A percentile compares a stretch with the other conserved stretches of the same genome.
phyloP scores from a whole-genome alignment of 495 filamentous ascomycete species.

The Neurospora sp. region DNA sequence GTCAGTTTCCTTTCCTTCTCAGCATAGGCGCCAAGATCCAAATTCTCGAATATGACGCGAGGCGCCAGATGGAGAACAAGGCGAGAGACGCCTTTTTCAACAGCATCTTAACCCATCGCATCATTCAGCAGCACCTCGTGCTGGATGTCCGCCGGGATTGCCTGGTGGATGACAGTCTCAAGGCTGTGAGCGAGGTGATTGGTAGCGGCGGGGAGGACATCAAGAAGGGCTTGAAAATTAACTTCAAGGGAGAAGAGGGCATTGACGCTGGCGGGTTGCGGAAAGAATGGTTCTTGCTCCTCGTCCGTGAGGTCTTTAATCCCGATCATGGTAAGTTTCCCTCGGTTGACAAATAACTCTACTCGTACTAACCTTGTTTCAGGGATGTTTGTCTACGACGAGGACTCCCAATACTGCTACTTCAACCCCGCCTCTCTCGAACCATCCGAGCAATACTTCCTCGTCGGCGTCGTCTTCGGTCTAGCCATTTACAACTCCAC shows the following conservation, averaged over 20 bases:
- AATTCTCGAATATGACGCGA: constrained; percentile 83
- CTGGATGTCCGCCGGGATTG: constrained; percentile 78
- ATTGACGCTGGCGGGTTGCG: constrained; percentile 85
- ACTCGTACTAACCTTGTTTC: neutral
- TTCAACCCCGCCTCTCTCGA: constrained; percentile 91
- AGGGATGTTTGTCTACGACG: constrained; percentile 89
- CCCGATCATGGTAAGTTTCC: constrained; percentile 67
- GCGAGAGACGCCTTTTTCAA: constrained; percentile 88
- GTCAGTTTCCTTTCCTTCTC: constrained; percentile 88
- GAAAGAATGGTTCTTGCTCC: constrained; percentile 93
- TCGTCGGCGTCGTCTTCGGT: constrained; percentile 81
- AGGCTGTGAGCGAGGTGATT: constrained; percentile 76
- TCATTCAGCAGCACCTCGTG: constrained; percentile 70
- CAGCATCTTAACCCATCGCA: constrained; percentile 66
- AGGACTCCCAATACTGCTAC: constrained; percentile 90
- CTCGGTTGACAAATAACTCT: neutral
- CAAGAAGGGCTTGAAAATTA: constrained; percentile 85
- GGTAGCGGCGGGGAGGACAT: constrained; percentile 77
- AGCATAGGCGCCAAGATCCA: constrained; percentile 92
- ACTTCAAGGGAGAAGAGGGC: constrained; percentile 83
- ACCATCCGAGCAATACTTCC: constrained; percentile 86
- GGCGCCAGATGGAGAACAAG: constrained; percentile 83
- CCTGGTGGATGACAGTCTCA: constrained; percentile 82
- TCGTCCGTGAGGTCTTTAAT: constrained; percentile 88
- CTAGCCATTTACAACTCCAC: constrained; percentile 96